These are phyloP conservation scores for Acanthamoeba castellanii DNA, from an alignment of 208 protist genomes.

Conservation along the genomic window DNA sequence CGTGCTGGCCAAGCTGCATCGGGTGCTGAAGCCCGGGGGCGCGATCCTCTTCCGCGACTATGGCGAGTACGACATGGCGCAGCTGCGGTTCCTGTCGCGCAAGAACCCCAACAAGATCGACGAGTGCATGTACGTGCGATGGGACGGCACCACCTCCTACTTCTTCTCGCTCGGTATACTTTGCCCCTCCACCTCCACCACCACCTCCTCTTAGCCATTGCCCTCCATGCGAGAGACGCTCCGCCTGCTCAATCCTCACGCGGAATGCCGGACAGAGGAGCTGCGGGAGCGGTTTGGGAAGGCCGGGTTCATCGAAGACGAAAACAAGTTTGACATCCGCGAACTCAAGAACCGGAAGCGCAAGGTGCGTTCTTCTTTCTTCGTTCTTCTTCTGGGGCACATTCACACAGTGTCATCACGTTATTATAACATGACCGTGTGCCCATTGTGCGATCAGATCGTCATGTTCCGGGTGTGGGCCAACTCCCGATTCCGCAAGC, in stretches of 20 bases:
- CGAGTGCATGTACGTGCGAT: conserved; percentile 48
- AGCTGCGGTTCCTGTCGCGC: conserved; percentile 46
- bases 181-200: background rate
- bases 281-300: conserved; percentile 55
- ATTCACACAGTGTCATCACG: too few relatives aligned
- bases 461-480: conserved; percentile 31
- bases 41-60: conserved; percentile 47
- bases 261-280: background rate
- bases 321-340: conserved; percentile 57
- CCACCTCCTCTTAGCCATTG: too few relatives aligned
- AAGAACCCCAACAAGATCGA: conserved; percentile 75
- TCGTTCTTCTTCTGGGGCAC: too few relatives aligned
- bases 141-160: conserved; percentile 58
- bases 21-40: conserved; percentile 34
- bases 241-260: too few relatives aligned
- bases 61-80: conserved; percentile 54
- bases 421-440: too few relatives aligned
- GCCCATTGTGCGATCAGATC: background rate
- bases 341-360: conserved; percentile 59
- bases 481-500: conserved; percentile 21
- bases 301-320: conserved; percentile 50
- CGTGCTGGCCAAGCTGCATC: conserved; percentile 44
- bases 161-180: conserved; percentile 19
- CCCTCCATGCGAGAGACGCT: background rate
- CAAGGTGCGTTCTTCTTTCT: background rate